Percentiles rank a stretch among this genome's conserved stretches.
These are phyloP conservation scores for Avena atlantica DNA, from an alignment of 176 grass and related monocot genomes.

Conservation along the genomic window DNA sequence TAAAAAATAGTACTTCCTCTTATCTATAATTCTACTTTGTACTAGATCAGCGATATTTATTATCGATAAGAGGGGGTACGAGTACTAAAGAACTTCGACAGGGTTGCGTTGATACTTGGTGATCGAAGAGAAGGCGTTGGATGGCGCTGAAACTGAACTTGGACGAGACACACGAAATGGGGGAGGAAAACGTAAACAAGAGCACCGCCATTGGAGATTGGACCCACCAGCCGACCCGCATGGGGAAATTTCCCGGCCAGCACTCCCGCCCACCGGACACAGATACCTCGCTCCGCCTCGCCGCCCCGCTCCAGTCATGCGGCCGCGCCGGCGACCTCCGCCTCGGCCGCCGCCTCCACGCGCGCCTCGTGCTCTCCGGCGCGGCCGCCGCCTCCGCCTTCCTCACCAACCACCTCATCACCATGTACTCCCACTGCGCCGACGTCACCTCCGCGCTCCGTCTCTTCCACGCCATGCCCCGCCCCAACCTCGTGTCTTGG, in stretches of 20 bases:
- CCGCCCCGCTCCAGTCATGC: slow-evolving; percentile 57
- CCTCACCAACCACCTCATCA: slow-evolving; percentile 78
- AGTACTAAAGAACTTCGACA: no score
- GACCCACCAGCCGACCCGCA: not conserved
- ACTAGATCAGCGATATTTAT: no score
- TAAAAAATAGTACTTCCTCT: no score
- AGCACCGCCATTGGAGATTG: not conserved
- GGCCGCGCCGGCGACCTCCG: slow-evolving; percentile 47
- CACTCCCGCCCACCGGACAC: slow-evolving; percentile 35
- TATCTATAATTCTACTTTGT: no score
- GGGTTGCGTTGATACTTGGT: no score
- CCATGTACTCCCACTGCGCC: slow-evolving; percentile 65
- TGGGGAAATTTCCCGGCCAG: slow-evolving; percentile 26
- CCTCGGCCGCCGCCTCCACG: slow-evolving; percentile 52
- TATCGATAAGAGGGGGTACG: no score
- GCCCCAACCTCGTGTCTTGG: slow-evolving; percentile 64
- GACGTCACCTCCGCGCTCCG: slow-evolving; percentile 49
- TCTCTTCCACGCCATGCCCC: slow-evolving; percentile 54
- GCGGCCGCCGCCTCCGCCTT: slow-evolving; percentile 50
- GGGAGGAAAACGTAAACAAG: not conserved
- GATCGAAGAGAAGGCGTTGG: no score
- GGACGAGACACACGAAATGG: no score
- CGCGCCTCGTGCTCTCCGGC: slow-evolving; percentile 47
- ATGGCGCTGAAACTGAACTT: no score
- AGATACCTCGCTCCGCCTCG: slow-evolving; percentile 30